Percentiles rank a stretch among this genome's conserved stretches.
phyloP scores from a whole-genome alignment of 768 basidiomycete species.

The Kondoa subrosea region DNA sequence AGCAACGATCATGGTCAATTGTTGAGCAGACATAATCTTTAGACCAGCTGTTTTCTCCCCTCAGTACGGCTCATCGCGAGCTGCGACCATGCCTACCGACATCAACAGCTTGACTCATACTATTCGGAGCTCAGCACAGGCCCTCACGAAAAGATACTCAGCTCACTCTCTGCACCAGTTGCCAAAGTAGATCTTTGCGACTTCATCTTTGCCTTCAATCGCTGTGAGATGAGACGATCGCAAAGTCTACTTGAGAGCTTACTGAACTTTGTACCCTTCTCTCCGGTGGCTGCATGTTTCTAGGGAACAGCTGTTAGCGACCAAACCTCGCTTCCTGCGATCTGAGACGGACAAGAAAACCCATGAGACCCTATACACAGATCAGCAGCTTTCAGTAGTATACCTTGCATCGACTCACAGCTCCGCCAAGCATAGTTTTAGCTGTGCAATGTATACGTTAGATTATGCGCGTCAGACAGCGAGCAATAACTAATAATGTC shows the following conservation, averaged over 20 bases:
- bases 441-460: too few species aligned
- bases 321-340: too few species aligned
- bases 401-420: too few species aligned
- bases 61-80: too few species aligned
- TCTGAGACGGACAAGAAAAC: too few species aligned
- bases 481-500: too few species aligned
- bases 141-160: not conserved
- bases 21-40: not conserved
- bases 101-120: not conserved
- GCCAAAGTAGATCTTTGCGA: slow-evolving; percentile 2
- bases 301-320: too few species aligned
- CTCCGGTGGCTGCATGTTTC: not conserved
- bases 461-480: too few species aligned
- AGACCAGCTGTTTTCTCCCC: not conserved
- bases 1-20: not conserved
- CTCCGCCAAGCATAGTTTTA: not conserved
- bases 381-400: too few species aligned
- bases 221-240: not conserved
- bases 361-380: not conserved
- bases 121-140: not conserved
- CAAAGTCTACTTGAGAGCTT: not conserved
- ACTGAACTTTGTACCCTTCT: not conserved
- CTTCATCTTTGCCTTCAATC: not conserved
- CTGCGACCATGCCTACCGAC: not conserved
- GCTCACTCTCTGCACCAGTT: slow-evolving; percentile 1